Percentiles rank a stretch among this genome's conserved stretches.
These are phyloP conservation scores for Epichloe glyceriae DNA, from an alignment of 2,329 filamentous ascomycete species.

Conservation along the genomic window DNA sequence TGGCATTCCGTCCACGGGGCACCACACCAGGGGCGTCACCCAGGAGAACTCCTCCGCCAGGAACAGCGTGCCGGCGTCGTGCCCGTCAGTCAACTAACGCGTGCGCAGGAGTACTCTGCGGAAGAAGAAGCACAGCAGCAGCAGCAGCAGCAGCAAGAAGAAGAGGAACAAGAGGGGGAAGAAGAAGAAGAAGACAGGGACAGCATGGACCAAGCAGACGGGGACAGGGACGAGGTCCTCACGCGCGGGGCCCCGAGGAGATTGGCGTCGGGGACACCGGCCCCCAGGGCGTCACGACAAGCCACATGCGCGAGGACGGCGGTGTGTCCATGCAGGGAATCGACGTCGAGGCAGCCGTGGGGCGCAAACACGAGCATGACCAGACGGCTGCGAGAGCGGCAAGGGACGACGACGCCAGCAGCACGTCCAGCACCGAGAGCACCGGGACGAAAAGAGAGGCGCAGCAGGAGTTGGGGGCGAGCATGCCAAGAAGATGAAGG, in stretches of 20 bases:
- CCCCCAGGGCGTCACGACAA: constrained; percentile 42
- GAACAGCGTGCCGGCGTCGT: constrained; percentile 75
- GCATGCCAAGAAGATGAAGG: constrained; percentile 36
- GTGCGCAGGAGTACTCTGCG: constrained; percentile 22
- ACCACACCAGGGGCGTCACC: constrained; percentile 46
- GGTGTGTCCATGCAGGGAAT: constrained; percentile 40
- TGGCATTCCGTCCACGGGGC: constrained; percentile 44
- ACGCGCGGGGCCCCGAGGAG: constrained; percentile 71
- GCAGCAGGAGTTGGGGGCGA: constrained; percentile 30
- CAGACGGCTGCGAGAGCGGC: constrained; percentile 8
- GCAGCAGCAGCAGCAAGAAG: background rate
- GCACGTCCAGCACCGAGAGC: constrained; percentile 18
- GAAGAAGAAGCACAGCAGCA: background rate
- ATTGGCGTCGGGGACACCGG: constrained; percentile 83
- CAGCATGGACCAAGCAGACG: too few relatives aligned
- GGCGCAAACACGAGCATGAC: constrained; percentile 30
- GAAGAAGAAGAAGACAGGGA: constrained; percentile 19
- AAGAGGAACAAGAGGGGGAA: constrained; percentile 5
- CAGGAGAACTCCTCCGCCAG: constrained; percentile 75
- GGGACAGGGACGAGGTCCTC: constrained; percentile 56
- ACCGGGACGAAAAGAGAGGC: constrained; percentile 43
- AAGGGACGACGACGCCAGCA: constrained; percentile 14
- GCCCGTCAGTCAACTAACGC: constrained; percentile 47
- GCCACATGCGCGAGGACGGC: constrained; percentile 25
- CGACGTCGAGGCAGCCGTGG: constrained; percentile 48